A percentile compares a stretch with the other conserved stretches of the same genome.
Evolutionary conservation across 768 basidiomycete genomes (phyloP).

Genomic region (Tylopilus intermedius): DNA sequence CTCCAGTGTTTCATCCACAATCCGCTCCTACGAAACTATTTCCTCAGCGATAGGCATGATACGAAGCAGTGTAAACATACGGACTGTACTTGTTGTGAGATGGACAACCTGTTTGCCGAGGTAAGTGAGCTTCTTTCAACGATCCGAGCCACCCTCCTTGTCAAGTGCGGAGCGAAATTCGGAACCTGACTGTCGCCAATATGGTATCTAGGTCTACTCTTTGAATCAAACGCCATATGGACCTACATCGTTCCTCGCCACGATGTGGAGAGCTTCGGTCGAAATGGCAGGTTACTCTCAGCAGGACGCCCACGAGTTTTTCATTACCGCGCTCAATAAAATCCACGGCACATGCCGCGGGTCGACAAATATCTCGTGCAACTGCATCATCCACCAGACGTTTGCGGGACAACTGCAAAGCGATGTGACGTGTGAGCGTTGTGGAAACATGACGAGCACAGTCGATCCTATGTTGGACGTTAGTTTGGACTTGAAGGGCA

Average conservation of each 20-base stretch:
- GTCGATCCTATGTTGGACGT: constrained; percentile 89
- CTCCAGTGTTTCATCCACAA: constrained; percentile 88
- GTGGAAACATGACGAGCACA: constrained; percentile 71
- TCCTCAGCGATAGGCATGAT: constrained; percentile 88
- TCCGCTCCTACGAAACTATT: constrained; percentile 83
- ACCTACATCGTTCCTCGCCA: constrained; percentile 76
- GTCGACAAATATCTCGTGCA: constrained; percentile 73
- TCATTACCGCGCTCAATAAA: constrained; percentile 79
- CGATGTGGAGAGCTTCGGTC: constrained; percentile 73
- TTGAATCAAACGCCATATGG: constrained; percentile 62
- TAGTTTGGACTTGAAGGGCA: constrained; percentile 73
- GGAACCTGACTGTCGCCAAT: neutral
- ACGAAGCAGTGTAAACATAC: constrained; percentile 58
- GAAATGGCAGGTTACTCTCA: constrained; percentile 91
- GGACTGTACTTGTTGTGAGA: constrained; percentile 86
- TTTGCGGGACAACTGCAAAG: constrained; percentile 86
- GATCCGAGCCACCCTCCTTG: neutral
- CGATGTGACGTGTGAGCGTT: constrained; percentile 84
- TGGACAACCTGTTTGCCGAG: constrained; percentile 82
- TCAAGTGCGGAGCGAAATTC: neutral
- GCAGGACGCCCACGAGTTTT: constrained; percentile 90
- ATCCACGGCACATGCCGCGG: constrained; percentile 77
- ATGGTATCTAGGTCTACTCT: constrained; percentile 45
- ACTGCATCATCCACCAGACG: constrained; percentile 86
- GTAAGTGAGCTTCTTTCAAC: constrained; percentile 30